phyloP scores from a whole-genome alignment of 257 asterid species.

The Penstemon eatonii region DNA sequence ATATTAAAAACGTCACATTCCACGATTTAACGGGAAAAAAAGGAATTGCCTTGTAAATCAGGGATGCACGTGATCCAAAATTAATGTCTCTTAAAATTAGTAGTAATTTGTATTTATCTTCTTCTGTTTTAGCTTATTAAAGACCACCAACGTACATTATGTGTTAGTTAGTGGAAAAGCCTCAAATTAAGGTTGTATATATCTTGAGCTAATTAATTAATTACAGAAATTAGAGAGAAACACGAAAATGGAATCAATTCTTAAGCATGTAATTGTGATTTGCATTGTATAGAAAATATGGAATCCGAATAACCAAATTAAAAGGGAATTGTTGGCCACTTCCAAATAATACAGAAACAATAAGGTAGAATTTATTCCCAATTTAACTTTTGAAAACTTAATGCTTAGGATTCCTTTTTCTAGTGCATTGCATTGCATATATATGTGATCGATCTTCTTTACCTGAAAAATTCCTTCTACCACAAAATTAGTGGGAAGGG shows the following conservation, averaged over 20 bases:
- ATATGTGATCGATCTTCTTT: conserved; percentile 18
- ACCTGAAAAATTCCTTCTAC: conserved; percentile 11
- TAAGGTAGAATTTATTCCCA: conserved; percentile 44
- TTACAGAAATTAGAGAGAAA: conserved; percentile 29
- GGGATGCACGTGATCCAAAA: too few relatives aligned
- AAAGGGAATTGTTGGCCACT: conserved; percentile 24
- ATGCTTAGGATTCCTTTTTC: conserved; percentile 49
- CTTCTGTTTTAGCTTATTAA: too few relatives aligned
- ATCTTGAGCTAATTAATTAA: not conserved
- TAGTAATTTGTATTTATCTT: not conserved
- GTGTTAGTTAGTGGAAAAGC: not conserved
- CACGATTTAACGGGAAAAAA: not conserved
- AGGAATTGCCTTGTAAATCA: not conserved
- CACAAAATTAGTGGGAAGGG: conserved; percentile 10
- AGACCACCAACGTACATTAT: too few relatives aligned
- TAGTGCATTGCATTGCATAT: not conserved
- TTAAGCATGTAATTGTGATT: not conserved
- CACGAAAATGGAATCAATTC: conserved; percentile 1
- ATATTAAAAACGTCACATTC: too few relatives aligned
- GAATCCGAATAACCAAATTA: conserved; percentile 18
- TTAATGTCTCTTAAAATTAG: not conserved
- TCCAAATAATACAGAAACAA: conserved; percentile 21
- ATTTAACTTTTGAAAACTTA: conserved; percentile 28
- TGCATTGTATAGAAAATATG: conserved; percentile 25
- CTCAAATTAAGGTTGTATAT: not conserved